Base-by-base conservation (phyloP, 108 stramenopile genomes). In the Cyclotella kingstonii region DNA sequence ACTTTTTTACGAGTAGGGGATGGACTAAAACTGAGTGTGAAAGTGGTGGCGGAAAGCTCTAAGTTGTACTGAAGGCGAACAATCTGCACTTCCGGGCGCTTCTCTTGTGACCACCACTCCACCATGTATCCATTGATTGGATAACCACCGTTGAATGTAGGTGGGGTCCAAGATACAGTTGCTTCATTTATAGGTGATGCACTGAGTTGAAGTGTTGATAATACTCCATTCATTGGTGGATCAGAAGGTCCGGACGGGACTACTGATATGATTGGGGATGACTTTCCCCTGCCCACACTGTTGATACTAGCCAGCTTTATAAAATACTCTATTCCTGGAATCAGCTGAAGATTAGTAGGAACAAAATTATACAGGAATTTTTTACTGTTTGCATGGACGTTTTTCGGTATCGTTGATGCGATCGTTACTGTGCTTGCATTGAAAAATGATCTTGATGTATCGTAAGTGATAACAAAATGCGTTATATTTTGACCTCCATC, bases 401-500 rank as follows among this genome's bases (percentile, higher is more conserved):
- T 39, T 30, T 53, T n/a, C 21, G 65, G 58, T 11, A 46, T 11
- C 10, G 57, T 36, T 10, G 63, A 36, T 10, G 47, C 50, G 23
- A 72, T 60, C 12, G 1, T 19, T 5, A 67, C n/a, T 38, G 29
- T 18, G 33, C 68, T 21, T 26, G 64, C 35, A n/a, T 50, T 52
- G 23, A 79, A 60, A 52, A 66, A 72, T 56, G 61, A 43, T 8
- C 53, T 59, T 7, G 34, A 60, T 8, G 81, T 81, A 43, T 83
- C 84, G 27, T 68, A 80, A 43, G 76, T 63, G 11, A 92, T 48
- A 23, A 63, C 23, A 68, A 82, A 90, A 15, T 81, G 31, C 15
- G 63, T 70, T 54, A 92, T 80, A 34, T 45, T 51, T 30, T 55
- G 33, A 4, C 90, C 90, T 18, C 90, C 90, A 50, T 79, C 71